A percentile compares a stretch with the other conserved stretches of the same genome.
These are phyloP conservation scores for Piper betle DNA, from an alignment of 164 flowering plant species.

Conservation along the genomic window DNA sequence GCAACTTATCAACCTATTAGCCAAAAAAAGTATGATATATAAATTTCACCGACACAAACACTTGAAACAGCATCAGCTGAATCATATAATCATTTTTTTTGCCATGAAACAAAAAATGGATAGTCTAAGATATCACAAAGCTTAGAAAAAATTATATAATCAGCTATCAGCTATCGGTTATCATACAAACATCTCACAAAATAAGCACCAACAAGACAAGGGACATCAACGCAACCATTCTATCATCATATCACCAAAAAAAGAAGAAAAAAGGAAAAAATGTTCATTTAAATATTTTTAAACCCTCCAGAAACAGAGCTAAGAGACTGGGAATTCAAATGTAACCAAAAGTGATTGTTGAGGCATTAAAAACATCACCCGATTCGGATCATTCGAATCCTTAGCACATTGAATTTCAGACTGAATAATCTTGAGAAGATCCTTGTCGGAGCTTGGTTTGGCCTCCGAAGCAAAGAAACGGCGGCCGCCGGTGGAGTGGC, in stretches of 20 bases:
- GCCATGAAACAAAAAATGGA: no score
- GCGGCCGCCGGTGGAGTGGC: slow-evolving; percentile 6
- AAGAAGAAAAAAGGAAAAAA: no score
- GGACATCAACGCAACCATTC: no score
- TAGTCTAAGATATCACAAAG: no score
- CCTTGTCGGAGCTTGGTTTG: slow-evolving; percentile 25
- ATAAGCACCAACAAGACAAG: no score
- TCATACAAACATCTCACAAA: no score
- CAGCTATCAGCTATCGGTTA: no score
- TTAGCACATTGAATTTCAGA: slow-evolving; percentile 44
- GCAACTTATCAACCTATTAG: slow-evolving; percentile 41
- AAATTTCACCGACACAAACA: neutral
- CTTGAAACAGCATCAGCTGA: neutral
- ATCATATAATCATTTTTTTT: neutral
- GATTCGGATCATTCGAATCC: slow-evolving; percentile 33
- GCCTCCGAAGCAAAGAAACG: slow-evolving; percentile 20
- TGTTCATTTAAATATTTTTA: neutral
- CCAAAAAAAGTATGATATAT: neutral
- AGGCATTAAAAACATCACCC: slow-evolving; percentile 15
- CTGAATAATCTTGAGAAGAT: slow-evolving; percentile 40
- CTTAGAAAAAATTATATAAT: no score
- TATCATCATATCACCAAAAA: neutral
- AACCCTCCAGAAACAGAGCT: neutral
- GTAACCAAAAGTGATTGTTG: no score
- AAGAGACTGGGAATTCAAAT: neutral